phyloP scores from a whole-genome alignment of 2,329 filamentous ascomycete genomes.

The Paracoccidioides brasiliensis region DNA sequence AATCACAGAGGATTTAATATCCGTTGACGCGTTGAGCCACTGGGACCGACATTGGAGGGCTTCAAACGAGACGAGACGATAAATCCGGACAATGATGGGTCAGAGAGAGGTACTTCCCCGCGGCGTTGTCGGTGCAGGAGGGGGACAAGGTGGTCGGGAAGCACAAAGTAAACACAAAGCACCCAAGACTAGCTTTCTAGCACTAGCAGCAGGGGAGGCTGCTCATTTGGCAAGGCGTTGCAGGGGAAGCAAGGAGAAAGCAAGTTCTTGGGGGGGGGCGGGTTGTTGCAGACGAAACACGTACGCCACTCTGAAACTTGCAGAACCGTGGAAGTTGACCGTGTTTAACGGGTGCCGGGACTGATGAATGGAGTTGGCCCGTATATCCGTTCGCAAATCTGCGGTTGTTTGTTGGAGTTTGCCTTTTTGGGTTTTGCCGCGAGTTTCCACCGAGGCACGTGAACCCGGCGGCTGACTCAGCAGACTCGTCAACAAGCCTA shows the following conservation, averaged over 20 bases:
- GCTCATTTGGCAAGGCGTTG: constrained; percentile 1
- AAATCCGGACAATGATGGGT: neutral
- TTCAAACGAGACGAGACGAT: neutral
- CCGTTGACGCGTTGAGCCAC: neutral
- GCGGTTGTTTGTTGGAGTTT: neutral
- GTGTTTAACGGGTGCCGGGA: too few species aligned
- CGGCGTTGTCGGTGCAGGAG: neutral
- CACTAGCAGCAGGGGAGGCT: neutral
- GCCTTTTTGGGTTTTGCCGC: neutral
- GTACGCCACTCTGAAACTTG: neutral
- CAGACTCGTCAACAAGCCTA: neutral
- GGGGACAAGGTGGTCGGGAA: constrained; percentile 3
- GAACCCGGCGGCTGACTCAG: neutral
- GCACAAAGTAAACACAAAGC: constrained; percentile 1
- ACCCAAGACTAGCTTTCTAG: neutral
- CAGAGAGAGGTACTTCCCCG: neutral
- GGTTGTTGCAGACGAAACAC: neutral
- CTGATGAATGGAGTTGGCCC: too few species aligned
- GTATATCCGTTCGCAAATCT: too few species aligned
- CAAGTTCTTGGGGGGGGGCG: neutral
- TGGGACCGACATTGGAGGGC: neutral
- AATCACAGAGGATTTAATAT: neutral
- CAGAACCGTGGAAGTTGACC: neutral
- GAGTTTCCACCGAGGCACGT: too few species aligned
- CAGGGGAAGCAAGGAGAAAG: neutral